phyloP scores from a whole-genome alignment of 225 moss, liverwort and hornwort genomes.

The Climacium dendroides region DNA sequence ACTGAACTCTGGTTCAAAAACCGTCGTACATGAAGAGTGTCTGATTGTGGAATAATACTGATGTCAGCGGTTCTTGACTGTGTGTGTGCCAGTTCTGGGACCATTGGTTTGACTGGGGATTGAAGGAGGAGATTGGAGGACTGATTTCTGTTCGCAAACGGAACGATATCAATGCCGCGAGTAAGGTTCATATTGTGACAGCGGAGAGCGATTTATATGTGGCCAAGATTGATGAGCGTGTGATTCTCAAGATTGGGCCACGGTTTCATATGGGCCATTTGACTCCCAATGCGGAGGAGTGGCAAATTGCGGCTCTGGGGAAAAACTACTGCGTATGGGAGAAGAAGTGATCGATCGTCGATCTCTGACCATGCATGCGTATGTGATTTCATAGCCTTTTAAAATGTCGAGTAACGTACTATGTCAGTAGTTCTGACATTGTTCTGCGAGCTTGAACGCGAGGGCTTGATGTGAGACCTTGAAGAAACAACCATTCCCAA shows the following conservation, averaged over 20 bases:
- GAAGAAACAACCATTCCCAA: too few species aligned
- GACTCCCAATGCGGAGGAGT: conserved; percentile 34
- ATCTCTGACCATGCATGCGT: too few species aligned
- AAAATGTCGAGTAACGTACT: not conserved
- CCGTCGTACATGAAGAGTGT: not conserved
- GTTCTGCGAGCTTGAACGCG: not conserved
- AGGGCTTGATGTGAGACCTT: not conserved
- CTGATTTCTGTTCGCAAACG: conserved; percentile 39
- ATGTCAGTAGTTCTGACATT: not conserved
- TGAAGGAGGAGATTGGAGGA: conserved; percentile 40
- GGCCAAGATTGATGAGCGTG: conserved; percentile 37
- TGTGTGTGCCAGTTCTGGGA: conserved; percentile 17
- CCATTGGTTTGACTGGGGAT: conserved; percentile 74
- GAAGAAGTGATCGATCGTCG: conserved; percentile 25
- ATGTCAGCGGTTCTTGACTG: not conserved
- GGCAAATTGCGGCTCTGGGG: conserved; percentile 29
- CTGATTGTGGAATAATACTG: not conserved
- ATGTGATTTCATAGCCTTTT: not conserved
- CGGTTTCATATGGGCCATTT: conserved; percentile 49
- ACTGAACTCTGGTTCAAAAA: not conserved
- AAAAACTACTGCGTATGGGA: conserved; percentile 83
- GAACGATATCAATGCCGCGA: conserved; percentile 60
- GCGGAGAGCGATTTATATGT: conserved; percentile 66
- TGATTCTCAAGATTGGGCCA: conserved; percentile 61
- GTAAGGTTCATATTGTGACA: conserved; percentile 31